Evolutionary conservation across 202 grass and related monocot species (phyloP).

Genomic region (Schoenoplectus triqueter): DNA sequence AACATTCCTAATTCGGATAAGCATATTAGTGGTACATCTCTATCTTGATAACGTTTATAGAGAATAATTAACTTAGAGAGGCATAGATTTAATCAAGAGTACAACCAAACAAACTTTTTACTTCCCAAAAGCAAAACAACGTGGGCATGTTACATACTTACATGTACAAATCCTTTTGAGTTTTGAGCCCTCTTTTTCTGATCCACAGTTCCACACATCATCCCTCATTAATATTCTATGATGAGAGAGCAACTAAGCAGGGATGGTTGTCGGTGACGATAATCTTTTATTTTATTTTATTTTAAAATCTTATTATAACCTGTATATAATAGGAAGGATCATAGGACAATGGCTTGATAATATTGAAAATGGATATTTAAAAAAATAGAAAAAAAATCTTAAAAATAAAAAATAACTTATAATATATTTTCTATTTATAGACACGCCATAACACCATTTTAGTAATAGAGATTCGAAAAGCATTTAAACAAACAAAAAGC

Average conservation of each 20-base stretch:
- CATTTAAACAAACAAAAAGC: too few species aligned
- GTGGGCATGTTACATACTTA: neutral
- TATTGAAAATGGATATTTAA: too few species aligned
- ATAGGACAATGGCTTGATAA: too few species aligned
- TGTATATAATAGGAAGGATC: too few species aligned
- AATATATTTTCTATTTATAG: too few species aligned
- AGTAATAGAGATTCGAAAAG: too few species aligned
- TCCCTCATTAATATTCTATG: neutral
- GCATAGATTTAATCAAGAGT: neutral
- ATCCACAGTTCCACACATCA: neutral
- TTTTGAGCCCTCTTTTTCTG: neutral
- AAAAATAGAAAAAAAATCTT: too few species aligned
- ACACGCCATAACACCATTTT: too few species aligned
- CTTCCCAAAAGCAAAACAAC: conserved; percentile 6
- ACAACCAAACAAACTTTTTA: neutral
- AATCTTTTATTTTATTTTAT: neutral
- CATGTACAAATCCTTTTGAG: neutral
- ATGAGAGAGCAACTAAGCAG: neutral
- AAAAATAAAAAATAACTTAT: too few species aligned
- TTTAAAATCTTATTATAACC: neutral
- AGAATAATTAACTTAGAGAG: neutral
- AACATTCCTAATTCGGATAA: neutral
- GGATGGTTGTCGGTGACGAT: neutral
- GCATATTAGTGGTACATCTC: neutral
- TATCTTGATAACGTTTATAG: neutral